phyloP scores from a whole-genome alignment of 345 rosid species.

The Aquilaria malaccensis region DNA sequence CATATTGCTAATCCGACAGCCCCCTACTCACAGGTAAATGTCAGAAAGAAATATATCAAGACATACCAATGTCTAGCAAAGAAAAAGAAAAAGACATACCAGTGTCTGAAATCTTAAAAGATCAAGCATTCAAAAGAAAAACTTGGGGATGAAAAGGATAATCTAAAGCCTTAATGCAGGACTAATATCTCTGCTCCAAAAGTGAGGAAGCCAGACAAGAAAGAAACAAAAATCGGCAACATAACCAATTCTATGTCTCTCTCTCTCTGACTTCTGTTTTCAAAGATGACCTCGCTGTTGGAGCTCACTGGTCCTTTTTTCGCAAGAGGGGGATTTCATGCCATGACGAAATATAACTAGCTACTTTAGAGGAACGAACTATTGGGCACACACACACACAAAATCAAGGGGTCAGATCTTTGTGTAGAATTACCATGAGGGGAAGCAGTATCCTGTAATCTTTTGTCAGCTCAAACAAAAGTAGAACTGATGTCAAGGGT shows the following conservation, averaged over 20 bases:
- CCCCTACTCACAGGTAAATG: conserved; percentile 44
- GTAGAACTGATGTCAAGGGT: conserved; percentile 91
- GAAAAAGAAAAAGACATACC: conserved; percentile 2
- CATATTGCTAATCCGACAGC: conserved; percentile 99
- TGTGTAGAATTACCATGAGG: conserved; percentile 62
- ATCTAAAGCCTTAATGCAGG: too few species aligned
- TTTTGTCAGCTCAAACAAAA: conserved; percentile 89
- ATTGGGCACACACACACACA: background rate
- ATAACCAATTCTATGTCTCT: background rate
- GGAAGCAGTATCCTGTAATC: conserved; percentile 97
- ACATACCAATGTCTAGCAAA: background rate
- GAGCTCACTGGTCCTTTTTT: too few species aligned
- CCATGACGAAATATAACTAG: too few species aligned
- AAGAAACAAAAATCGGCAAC: background rate
- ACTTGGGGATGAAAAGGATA: background rate
- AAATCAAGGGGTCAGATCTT: conserved; percentile 6
- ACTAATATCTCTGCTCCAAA: background rate
- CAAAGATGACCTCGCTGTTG: too few species aligned
- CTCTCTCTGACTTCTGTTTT: background rate
- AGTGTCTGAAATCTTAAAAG: background rate
- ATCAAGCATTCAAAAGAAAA: background rate
- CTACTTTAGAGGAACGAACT: too few species aligned
- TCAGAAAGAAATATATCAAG: conserved; percentile 7
- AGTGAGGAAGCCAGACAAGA: background rate
- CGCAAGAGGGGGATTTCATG: too few species aligned